These are phyloP conservation scores for Carex littledalei DNA, from an alignment of 176 grass and related monocot genomes.

Conservation along the genomic window DNA sequence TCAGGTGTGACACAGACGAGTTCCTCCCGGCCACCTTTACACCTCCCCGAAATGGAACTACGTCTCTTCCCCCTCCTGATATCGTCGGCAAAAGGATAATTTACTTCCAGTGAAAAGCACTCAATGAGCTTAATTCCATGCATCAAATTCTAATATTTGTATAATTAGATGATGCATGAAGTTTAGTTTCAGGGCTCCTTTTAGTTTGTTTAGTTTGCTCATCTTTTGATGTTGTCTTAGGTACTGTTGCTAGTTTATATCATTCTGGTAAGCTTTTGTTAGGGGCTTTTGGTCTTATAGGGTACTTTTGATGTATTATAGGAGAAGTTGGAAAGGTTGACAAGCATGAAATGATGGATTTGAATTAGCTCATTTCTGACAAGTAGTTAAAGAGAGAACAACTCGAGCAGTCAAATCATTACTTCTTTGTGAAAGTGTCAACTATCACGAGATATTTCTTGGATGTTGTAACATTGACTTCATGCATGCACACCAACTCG, in stretches of 20 bases:
- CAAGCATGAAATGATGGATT: background rate
- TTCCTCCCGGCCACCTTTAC: slow-evolving; percentile 49
- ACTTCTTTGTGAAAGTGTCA: background rate
- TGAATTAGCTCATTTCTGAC: too few species aligned
- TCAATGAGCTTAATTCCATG: background rate
- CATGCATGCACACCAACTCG: too few species aligned
- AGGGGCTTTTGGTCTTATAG: background rate
- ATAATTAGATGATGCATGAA: background rate
- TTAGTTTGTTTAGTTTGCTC: background rate
- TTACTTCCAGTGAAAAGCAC: background rate
- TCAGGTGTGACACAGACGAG: slow-evolving; percentile 33
- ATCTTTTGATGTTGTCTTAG: background rate
- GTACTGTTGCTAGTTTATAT: background rate
- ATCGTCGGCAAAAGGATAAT: slow-evolving; percentile 4
- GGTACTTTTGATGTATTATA: background rate
- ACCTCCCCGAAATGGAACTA: slow-evolving; percentile 45
- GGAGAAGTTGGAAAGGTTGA: slow-evolving; percentile 2
- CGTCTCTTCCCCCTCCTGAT: background rate
- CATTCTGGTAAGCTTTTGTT: background rate
- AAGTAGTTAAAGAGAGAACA: background rate
- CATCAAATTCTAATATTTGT: slow-evolving; percentile 8
- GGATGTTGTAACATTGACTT: background rate
- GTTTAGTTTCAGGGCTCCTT: background rate
- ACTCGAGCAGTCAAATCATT: slow-evolving; percentile 7
- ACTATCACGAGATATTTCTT: background rate